Evolutionary conservation across 345 rosid species (phyloP).

Genomic region (Dipteronia dyeriana): DNA sequence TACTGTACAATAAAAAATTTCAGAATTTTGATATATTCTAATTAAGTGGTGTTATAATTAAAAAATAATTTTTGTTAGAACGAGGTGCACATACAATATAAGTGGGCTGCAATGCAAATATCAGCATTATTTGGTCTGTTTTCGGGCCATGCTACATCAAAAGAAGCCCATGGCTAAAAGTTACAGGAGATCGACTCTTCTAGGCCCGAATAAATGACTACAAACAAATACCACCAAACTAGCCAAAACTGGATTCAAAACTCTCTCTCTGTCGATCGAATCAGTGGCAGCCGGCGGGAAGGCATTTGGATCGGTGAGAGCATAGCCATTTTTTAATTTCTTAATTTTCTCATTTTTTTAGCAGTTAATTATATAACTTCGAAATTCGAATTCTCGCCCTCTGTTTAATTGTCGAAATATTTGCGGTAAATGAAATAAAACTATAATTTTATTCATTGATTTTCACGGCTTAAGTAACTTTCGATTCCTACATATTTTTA

Average conservation of each 20-base stretch:
- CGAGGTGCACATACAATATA: no score
- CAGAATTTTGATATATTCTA: no score
- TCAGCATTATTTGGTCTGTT: no score
- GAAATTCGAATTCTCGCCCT: not conserved
- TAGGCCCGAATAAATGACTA: not conserved
- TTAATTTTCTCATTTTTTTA: not conserved
- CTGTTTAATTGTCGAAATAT: not conserved
- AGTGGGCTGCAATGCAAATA: no score
- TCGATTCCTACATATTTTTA: not conserved
- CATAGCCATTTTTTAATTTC: not conserved
- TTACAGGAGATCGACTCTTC: not conserved
- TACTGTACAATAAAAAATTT: no score
- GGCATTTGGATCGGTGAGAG: constrained; percentile 40
- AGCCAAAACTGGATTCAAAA: not conserved
- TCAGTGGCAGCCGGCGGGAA: constrained; percentile 40
- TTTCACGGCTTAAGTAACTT: not conserved
- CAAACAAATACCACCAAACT: not conserved
- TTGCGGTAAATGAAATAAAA: not conserved
- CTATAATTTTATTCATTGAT: not conserved
- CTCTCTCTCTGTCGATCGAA: not conserved
- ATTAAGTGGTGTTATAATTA: no score
- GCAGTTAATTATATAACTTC: not conserved
- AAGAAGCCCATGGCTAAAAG: not conserved
- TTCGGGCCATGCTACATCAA: not conserved
- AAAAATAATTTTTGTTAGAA: no score